Percentiles rank a stretch among this genome's conserved stretches.
phyloP scores from a whole-genome alignment of 2,329 filamentous ascomycete species.

The Macrophomina pseudophaseolina region DNA sequence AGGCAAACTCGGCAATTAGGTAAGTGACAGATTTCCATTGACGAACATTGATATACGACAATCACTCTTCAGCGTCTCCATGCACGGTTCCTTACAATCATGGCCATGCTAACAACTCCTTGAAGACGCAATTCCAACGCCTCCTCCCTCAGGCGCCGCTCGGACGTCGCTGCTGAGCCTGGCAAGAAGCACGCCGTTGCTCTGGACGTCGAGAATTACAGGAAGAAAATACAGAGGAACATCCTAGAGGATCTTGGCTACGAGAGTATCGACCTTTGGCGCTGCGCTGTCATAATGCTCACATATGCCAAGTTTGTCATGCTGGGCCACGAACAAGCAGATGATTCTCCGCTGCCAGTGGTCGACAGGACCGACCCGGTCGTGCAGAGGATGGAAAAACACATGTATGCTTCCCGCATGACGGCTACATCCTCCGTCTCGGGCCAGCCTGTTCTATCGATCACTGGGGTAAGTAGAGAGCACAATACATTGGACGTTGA shows the following conservation, averaged over 20 bases:
- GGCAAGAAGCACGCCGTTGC: conserved; percentile 20
- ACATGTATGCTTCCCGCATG: background rate
- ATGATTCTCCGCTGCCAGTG: conserved; percentile 8
- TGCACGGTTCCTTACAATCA: background rate
- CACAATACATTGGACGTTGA: background rate
- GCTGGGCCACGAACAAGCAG: conserved; percentile 24
- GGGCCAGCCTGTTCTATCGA: background rate
- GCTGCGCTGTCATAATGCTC: conserved; percentile 40
- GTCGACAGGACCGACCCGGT: conserved; percentile 23
- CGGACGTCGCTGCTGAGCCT: background rate
- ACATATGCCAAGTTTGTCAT: conserved; percentile 37
- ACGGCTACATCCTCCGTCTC: background rate
- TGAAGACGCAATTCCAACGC: background rate
- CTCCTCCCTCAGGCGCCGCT: conserved; percentile 6
- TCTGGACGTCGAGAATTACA: conserved; percentile 28
- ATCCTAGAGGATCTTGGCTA: conserved; percentile 41
- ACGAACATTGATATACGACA: no score
- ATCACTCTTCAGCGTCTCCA: no score
- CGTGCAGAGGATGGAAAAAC: conserved; percentile 17
- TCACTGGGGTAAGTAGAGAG: background rate
- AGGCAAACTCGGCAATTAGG: conserved; percentile 13
- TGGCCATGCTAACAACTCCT: background rate
- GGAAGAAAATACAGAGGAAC: conserved; percentile 48
- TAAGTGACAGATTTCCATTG: background rate
- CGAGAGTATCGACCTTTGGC: conserved; percentile 46